phyloP scores from a whole-genome alignment of 352 stramenopile species.

The Phytophthora pini region DNA sequence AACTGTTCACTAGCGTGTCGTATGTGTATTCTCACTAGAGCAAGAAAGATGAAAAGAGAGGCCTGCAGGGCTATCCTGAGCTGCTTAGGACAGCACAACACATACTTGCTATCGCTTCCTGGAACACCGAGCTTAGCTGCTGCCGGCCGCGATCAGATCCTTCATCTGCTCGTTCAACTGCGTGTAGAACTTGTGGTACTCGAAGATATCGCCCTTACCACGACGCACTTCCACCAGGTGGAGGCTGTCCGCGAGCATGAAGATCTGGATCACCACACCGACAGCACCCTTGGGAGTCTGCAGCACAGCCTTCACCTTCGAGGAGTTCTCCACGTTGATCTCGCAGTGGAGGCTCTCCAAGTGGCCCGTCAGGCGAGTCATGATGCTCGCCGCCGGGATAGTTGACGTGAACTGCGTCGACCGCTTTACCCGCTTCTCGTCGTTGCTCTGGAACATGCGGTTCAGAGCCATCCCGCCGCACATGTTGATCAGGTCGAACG shows the following conservation, averaged over 20 bases:
- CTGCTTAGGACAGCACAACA: conserved; percentile 18
- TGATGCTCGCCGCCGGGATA: conserved; percentile 79
- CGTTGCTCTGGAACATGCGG: conserved; percentile 89
- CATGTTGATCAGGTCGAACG: conserved; percentile 94
- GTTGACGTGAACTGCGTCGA: conserved; percentile 90
- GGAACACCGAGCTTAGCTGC: conserved; percentile 23
- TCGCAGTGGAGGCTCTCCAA: conserved; percentile 83
- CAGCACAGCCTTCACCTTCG: conserved; percentile 87
- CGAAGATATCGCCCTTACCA: conserved; percentile 92
- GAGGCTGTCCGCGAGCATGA: conserved; percentile 85
- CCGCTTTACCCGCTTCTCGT: conserved; percentile 87
- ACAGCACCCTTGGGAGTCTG: conserved; percentile 90
- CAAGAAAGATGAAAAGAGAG: conserved; percentile 35
- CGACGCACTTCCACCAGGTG: conserved; percentile 90
- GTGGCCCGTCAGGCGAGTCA: conserved; percentile 75
- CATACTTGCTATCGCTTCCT: conserved; percentile 31
- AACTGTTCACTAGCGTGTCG: conserved; percentile 29
- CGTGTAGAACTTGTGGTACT: conserved; percentile 93
- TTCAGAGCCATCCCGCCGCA: conserved; percentile 92
- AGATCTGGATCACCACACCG: conserved; percentile 91
- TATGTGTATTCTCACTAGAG: conserved; percentile 40
- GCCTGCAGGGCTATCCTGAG: conserved; percentile 3
- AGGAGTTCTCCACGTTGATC: conserved; percentile 78
- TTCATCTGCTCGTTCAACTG: conserved; percentile 90
- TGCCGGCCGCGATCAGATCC: conserved; percentile 68